phyloP scores from a whole-genome alignment of 2,329 filamentous ascomycete genomes.

The Tolypocladium pustulatum region DNA sequence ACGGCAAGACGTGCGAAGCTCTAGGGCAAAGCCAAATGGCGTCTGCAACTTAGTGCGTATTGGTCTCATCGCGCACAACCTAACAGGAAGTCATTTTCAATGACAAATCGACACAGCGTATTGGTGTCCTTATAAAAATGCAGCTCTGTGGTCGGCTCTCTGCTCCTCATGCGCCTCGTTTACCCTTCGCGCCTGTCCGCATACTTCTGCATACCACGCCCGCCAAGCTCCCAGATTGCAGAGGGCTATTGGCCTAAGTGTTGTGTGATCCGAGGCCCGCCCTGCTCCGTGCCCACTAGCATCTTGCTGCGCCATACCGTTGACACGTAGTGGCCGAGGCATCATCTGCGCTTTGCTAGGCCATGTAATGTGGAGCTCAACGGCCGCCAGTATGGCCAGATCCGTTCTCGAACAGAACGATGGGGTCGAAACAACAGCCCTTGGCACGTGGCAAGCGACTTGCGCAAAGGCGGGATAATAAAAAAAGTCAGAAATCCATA shows the following conservation, averaged over 20 bases:
- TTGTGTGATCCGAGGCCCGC: neutral
- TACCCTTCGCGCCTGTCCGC: neutral
- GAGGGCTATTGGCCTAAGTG: neutral
- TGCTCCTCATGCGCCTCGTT: neutral
- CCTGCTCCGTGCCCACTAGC: neutral
- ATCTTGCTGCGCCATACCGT: neutral
- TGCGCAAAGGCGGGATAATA: neutral
- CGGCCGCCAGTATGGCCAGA: neutral
- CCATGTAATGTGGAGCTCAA: neutral
- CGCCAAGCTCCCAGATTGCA: neutral
- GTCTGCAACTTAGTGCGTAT: neutral
- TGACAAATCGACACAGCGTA: neutral
- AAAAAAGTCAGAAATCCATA: neutral
- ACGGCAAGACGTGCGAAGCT: neutral
- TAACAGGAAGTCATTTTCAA: neutral
- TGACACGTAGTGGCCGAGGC: neutral
- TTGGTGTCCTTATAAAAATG: neutral
- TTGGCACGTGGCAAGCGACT: neutral
- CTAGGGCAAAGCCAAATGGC: neutral
- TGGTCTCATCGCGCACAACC: neutral
- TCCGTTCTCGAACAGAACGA: neutral
- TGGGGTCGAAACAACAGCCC: neutral
- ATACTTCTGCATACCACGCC: no score
- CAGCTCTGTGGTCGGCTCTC: neutral
- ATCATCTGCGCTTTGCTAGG: neutral